Evolutionary conservation across 257 asterid genomes (phyloP), one percentile per base, ranked within the genome.

Genomic region (Verbascum thapsus): DNA sequence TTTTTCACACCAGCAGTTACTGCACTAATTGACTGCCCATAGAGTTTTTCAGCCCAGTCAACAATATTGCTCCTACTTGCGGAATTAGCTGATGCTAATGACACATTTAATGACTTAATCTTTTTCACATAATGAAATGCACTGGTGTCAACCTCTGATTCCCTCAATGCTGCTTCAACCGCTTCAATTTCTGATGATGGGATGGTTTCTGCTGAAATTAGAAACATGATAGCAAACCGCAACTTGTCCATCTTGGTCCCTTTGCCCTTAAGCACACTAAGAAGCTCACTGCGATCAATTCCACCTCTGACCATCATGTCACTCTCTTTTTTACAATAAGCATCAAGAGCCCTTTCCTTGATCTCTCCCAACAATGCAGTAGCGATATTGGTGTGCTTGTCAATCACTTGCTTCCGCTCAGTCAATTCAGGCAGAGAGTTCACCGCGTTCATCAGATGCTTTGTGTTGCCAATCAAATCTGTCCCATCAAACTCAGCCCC

Each of bases 1-100:
- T 94, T 94, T 64, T 87, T 94, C 60, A 94, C 85, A 41, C 99
- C 99, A 70, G 97, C 99, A 41, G 97, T 87, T 44, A 94, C 97
- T 20, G 91, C 99, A 71, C 96, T 81, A 44, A 94, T 79, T 44
- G 95, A 87, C 70, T 87, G 96, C 66, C 97, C 97, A 32, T 94
- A 94, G 11, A 90, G 82, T 71, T 84, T 90, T 74, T 94, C 99
- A 52, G 99, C 99, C 99, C 99, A 94, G 64, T 86, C 97, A 11
- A 87, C 92, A 42, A 86, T 79, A 73, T 92, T 92, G 68, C 88
- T 83, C 80, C 96, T 86, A 78, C 95, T 90, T 10, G 92, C 95
- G 32, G 99, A 82, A 61, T 74, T 84, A 50, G 95, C 98, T 2
- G 97, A 85, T 54, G 95, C 95, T 63, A 94, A 69, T 17, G 96